A percentile compares a stretch with the other conserved stretches of the same genome.
Evolutionary conservation across 176 grass and related monocot genomes (phyloP).

Genomic region (Carex myosuroides): DNA sequence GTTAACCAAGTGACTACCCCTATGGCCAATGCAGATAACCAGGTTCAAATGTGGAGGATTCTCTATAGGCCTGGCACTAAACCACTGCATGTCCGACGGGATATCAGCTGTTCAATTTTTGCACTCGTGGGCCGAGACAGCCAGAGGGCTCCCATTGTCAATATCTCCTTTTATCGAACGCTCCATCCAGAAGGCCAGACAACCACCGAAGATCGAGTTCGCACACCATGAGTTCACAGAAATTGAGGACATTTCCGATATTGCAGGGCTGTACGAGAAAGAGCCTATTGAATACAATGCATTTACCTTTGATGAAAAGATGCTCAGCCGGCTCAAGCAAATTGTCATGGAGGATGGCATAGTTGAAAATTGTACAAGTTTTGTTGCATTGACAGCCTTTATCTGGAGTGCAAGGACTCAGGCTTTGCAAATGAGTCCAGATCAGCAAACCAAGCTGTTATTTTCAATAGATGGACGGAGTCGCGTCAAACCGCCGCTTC

Average conservation of each 20-base stretch:
- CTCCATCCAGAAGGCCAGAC: slow-evolving; percentile 24
- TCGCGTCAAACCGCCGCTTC: slow-evolving; percentile 37
- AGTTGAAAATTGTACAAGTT: slow-evolving; percentile 15
- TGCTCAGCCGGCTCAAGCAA: slow-evolving; percentile 24
- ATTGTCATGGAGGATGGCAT: neutral
- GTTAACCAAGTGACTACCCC: neutral
- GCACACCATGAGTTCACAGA: slow-evolving; percentile 40
- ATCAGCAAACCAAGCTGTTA: slow-evolving; percentile 44
- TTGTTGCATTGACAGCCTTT: slow-evolving; percentile 43
- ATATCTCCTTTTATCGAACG: slow-evolving; percentile 29
- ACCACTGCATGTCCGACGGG: slow-evolving; percentile 50
- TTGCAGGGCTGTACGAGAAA: slow-evolving; percentile 9
- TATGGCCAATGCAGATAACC: slow-evolving; percentile 36
- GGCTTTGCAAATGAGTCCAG: slow-evolving; percentile 27
- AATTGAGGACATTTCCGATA: slow-evolving; percentile 42
- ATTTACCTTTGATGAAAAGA: slow-evolving; percentile 30
- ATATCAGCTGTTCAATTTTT: slow-evolving; percentile 31
- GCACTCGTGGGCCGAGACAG: slow-evolving; percentile 37
- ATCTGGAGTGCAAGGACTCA: slow-evolving; percentile 30
- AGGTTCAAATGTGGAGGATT: slow-evolving; percentile 45
- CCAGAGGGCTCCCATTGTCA: slow-evolving; percentile 23
- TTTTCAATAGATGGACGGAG: slow-evolving; percentile 38
- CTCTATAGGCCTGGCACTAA: slow-evolving; percentile 39
- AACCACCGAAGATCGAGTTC: slow-evolving; percentile 25
- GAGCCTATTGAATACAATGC: slow-evolving; percentile 23